These are phyloP conservation scores for Linnemannia schmuckeri DNA, from an alignment of 192 early-diverging fungal species.

Conservation along the genomic window DNA sequence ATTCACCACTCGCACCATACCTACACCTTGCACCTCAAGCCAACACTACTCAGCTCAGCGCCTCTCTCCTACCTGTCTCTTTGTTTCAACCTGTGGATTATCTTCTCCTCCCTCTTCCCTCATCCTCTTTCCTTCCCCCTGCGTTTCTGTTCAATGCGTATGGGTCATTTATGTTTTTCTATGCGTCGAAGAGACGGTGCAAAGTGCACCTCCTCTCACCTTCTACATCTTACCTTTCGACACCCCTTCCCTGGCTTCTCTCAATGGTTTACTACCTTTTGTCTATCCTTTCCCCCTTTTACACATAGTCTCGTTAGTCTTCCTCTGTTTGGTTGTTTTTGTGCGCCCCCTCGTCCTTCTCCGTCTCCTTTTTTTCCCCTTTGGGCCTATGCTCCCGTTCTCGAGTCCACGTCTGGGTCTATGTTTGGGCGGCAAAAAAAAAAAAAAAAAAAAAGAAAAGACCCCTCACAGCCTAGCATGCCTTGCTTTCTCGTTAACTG, in stretches of 20 bases:
- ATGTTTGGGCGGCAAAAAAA: background rate
- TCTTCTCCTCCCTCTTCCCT: background rate
- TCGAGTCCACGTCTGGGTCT: background rate
- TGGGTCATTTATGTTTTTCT: background rate
- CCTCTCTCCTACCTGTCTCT: background rate
- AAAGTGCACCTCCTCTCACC: background rate
- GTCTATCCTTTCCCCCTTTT: background rate
- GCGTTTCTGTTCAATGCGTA: background rate
- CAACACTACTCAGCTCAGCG: background rate
- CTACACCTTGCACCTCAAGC: background rate
- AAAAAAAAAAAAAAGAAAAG: too few species aligned
- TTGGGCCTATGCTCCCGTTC: background rate
- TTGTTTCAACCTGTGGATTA: background rate
- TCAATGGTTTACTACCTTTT: background rate
- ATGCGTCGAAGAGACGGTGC: background rate
- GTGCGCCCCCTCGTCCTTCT: background rate
- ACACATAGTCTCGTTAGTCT: background rate
- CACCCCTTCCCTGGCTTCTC: background rate
- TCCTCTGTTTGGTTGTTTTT: background rate
- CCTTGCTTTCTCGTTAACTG: background rate
- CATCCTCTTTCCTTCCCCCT: background rate
- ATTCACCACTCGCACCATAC: background rate
- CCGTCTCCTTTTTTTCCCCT: background rate
- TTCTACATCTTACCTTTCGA: background rate
- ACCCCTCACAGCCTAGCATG: background rate